phyloP scores from a whole-genome alignment of 2,329 filamentous ascomycete genomes.

The Apiospora saccharicola region DNA sequence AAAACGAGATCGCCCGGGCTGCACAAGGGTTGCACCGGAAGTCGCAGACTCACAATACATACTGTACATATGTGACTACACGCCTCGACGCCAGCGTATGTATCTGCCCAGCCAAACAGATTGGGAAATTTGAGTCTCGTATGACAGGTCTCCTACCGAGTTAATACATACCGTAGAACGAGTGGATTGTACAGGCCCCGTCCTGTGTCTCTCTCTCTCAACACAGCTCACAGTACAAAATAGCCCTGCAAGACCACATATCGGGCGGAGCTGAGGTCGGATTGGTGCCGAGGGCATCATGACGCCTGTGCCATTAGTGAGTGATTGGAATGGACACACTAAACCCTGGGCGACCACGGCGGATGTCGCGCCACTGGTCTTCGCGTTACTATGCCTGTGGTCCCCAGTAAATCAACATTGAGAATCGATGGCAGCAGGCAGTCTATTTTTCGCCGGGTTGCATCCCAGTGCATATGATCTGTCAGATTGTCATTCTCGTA shows the following conservation, averaged over 20 bases:
- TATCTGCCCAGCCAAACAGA: background rate
- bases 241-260: background rate
- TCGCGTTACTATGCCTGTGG: background rate
- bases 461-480: background rate
- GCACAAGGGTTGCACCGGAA: conserved; percentile 15
- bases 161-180: background rate
- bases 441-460: background rate
- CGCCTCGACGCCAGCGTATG: background rate
- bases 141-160: background rate
- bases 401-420: background rate
- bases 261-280: background rate
- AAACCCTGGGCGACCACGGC: background rate
- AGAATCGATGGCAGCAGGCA: background rate
- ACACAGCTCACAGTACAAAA: background rate
- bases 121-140: background rate
- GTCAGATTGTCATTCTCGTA: conserved; percentile 17
- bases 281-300: background rate
- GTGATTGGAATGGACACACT: background rate
- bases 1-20: conserved; percentile 22
- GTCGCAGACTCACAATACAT: background rate
- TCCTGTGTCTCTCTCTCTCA: background rate
- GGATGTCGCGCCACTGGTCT: conserved; percentile 7
- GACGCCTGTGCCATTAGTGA: background rate
- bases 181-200: background rate
- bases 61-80: conserved; percentile 1